Conservation (phyloP, 1,284 basidiomycete species). For the Boletus semigastroideus region DNA sequence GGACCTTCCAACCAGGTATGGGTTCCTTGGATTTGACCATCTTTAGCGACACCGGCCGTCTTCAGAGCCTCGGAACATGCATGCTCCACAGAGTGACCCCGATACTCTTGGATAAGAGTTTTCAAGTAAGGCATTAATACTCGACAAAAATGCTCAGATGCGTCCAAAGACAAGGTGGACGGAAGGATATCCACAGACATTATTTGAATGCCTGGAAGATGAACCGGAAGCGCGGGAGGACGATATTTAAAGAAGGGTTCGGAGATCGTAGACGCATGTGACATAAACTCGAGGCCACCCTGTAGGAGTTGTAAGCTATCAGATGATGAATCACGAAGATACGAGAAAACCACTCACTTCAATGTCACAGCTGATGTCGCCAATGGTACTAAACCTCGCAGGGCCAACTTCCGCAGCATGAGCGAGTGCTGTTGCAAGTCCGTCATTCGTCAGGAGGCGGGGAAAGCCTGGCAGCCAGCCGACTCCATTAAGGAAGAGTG, state of each 20-base stretch:
- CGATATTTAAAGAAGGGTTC: constrained; percentile 66
- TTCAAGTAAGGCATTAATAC: constrained; percentile 70
- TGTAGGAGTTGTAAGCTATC: constrained; percentile 26
- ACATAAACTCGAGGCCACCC: constrained; percentile 85
- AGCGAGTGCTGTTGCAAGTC: constrained; percentile 55
- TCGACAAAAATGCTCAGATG: constrained; percentile 73
- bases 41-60: constrained; percentile 68
- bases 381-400: constrained; percentile 66
- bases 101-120: constrained; percentile 48
- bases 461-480: constrained; percentile 82
- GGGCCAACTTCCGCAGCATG: constrained; percentile 50
- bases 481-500: constrained; percentile 80
- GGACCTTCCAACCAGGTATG: constrained; percentile 62
- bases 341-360: constrained; percentile 43
- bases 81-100: constrained; percentile 20
- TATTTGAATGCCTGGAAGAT: constrained; percentile 64
- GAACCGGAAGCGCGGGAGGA: constrained; percentile 40
- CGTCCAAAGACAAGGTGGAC: constrained; percentile 77
- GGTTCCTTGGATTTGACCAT: constrained; percentile 52
- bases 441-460: constrained; percentile 70
- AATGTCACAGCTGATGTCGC: constrained; percentile 87
- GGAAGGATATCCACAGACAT: constrained; percentile 91
- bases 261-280: constrained; percentile 72
- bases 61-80: constrained; percentile 49
- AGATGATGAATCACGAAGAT: neutral